Percentiles rank a stretch among this genome's conserved stretches.
These are phyloP conservation scores for Pleurotus platypus DNA, from an alignment of 768 basidiomycete species.

Conservation along the genomic window DNA sequence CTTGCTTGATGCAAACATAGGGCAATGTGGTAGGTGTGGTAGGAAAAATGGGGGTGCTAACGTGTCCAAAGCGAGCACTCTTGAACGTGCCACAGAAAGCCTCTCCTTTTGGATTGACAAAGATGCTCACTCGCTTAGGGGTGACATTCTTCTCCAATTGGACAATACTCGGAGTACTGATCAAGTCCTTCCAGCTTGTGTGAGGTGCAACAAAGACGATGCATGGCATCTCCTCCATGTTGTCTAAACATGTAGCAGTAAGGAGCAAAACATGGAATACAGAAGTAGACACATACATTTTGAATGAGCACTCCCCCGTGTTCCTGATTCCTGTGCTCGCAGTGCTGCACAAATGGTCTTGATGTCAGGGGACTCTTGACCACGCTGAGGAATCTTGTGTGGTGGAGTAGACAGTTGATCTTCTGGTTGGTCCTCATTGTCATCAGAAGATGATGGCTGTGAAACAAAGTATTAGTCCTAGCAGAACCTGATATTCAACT, in stretches of 20 bases:
- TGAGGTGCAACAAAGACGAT: neutral
- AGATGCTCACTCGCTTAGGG: neutral
- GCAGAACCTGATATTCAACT: no score
- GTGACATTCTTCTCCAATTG: neutral
- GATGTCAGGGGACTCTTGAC: neutral
- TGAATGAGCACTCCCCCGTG: neutral
- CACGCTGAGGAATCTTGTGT: neutral
- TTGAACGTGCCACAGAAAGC: conserved; percentile 4
- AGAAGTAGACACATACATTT: neutral
- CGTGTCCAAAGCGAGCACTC: neutral
- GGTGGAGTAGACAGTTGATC: neutral
- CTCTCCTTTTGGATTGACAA: neutral
- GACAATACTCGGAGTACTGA: neutral
- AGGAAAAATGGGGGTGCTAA: neutral
- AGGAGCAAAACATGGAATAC: neutral
- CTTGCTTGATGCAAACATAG: conserved; percentile 13
- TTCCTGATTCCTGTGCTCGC: neutral
- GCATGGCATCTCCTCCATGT: neutral
- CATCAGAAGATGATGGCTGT: no score
- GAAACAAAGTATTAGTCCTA: no score
- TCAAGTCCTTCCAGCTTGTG: neutral
- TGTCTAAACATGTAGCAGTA: neutral
- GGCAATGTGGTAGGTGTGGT: no score
- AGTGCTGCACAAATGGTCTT: neutral
- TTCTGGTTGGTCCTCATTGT: no score